Evolutionary conservation across 2,329 filamentous ascomycete genomes (phyloP).

Genomic region (Alternaria gansuensis): DNA sequence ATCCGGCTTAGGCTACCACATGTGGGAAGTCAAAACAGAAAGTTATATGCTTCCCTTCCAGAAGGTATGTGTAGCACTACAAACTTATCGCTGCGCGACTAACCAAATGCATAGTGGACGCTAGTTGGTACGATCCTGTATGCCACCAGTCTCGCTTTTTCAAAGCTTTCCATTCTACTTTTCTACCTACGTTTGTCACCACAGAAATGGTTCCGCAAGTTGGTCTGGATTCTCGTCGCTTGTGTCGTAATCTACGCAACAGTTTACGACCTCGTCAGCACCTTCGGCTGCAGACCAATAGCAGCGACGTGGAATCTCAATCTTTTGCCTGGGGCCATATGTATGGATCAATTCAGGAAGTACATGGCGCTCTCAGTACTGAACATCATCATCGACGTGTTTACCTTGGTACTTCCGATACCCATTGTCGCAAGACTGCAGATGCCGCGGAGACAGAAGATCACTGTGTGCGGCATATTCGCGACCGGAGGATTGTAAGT

Average conservation of each 20-base stretch:
- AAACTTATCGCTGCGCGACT: neutral
- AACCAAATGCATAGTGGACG: neutral
- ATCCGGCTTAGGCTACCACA: slow-evolving; percentile 3
- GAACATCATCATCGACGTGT: slow-evolving; percentile 1
- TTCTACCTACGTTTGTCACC: slow-evolving; percentile 7
- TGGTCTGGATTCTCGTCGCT: neutral
- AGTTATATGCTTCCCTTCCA: neutral
- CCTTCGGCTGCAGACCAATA: slow-evolving; percentile 6
- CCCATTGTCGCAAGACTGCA: neutral
- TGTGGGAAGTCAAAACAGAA: slow-evolving; percentile 5
- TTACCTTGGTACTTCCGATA: slow-evolving; percentile 5
- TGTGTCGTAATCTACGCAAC: neutral
- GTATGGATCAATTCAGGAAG: slow-evolving; percentile 1
- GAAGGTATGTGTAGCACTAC: neutral
- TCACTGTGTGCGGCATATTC: slow-evolving; percentile 4
- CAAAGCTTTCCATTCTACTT: slow-evolving; percentile 2
- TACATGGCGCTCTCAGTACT: slow-evolving; percentile 9
- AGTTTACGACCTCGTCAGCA: slow-evolving; percentile 3
- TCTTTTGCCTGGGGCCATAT: neutral
- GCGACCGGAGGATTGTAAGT: slow-evolving; percentile 8
- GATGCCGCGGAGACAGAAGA: slow-evolving; percentile 6
- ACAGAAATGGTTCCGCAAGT: slow-evolving; percentile 4
- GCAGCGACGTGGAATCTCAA: slow-evolving; percentile 4
- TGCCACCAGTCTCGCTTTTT: slow-evolving; percentile 7
- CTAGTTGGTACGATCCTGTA: slow-evolving; percentile 1